These are phyloP conservation scores for Arabidopsis lyrata DNA, from an alignment of 441 rosid genomes.

Conservation along the genomic window DNA sequence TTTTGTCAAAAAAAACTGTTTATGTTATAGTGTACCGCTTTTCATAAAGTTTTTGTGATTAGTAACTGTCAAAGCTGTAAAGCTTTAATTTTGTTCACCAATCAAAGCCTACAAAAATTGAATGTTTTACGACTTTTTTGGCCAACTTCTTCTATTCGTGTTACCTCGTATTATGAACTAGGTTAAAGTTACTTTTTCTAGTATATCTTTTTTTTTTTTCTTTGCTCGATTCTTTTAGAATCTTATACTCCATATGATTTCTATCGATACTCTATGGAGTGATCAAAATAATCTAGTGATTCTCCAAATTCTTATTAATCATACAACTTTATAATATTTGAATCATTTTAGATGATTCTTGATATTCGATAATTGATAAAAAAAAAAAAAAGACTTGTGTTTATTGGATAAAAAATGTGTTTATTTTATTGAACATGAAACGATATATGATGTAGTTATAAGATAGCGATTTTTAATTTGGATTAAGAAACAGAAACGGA, in stretches of 20 bases:
- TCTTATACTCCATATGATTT: not conserved
- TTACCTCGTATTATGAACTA: constrained; percentile 37
- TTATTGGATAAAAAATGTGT: not conserved
- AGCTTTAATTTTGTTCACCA: too few relatives aligned
- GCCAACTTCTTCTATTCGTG: constrained; percentile 1
- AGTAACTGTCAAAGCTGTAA: too few relatives aligned
- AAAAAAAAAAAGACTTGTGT: not conserved
- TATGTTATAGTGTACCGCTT: too few relatives aligned
- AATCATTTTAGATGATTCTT: not conserved
- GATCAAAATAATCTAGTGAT: not conserved
- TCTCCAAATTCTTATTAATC: not conserved
- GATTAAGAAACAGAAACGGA: not conserved
- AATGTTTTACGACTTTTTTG: constrained; percentile 33
- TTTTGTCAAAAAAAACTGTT: too few relatives aligned
- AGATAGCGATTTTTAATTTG: not conserved
- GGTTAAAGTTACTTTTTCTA: constrained; percentile 13
- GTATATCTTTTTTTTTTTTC: not conserved
- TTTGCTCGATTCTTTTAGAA: not conserved
- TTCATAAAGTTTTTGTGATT: too few relatives aligned
- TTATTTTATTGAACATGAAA: not conserved
- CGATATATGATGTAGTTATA: not conserved
- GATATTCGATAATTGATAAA: not conserved
- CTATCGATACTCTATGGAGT: not conserved
- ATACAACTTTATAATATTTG: not conserved
- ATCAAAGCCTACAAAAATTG: constrained; percentile 18